Evolutionary conservation across 108 stramenopile genomes (phyloP).

Genomic region (Schizochytrium sp.): DNA sequence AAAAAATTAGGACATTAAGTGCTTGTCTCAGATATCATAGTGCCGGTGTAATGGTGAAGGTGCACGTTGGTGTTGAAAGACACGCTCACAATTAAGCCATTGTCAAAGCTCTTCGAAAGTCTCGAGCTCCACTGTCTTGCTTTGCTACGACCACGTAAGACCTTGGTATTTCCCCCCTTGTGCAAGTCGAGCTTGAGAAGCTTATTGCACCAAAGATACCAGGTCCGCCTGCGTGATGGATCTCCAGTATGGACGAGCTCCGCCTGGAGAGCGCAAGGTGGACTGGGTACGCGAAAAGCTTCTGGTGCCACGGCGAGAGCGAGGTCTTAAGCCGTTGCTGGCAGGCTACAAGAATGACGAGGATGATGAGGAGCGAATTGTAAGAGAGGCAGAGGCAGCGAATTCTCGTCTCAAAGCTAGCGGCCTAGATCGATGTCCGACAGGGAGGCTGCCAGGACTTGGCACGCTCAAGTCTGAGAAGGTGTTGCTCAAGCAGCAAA

Average conservation of each 20-base stretch:
- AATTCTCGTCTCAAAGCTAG: slow-evolving; percentile 7
- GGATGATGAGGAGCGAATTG: slow-evolving; percentile 2
- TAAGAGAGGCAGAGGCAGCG: neutral
- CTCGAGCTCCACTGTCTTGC: too few species aligned
- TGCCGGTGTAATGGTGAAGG: too few species aligned
- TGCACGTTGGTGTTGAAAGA: too few species aligned
- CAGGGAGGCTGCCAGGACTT: slow-evolving; percentile 30
- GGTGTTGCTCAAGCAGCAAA: neutral
- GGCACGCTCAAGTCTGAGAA: slow-evolving; percentile 27
- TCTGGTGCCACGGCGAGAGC: slow-evolving; percentile 18
- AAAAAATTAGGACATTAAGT: too few species aligned
- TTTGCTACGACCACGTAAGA: too few species aligned
- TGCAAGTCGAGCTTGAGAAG: neutral
- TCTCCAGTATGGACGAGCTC: neutral
- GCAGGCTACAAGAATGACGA: neutral
- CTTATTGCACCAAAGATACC: too few species aligned
- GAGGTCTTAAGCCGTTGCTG: slow-evolving; percentile 39
- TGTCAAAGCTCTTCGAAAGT: too few species aligned
- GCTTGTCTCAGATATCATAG: too few species aligned
- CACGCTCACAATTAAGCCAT: too few species aligned
- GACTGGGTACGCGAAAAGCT: neutral
- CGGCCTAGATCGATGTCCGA: slow-evolving; percentile 43
- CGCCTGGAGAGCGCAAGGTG: neutral
- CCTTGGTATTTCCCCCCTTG: neutral
- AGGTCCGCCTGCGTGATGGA: neutral